Evolutionary conservation across 108 stramenopile genomes (phyloP), one percentile per base, ranked within the genome.

Genomic region (Fistulifera solaris): DNA sequence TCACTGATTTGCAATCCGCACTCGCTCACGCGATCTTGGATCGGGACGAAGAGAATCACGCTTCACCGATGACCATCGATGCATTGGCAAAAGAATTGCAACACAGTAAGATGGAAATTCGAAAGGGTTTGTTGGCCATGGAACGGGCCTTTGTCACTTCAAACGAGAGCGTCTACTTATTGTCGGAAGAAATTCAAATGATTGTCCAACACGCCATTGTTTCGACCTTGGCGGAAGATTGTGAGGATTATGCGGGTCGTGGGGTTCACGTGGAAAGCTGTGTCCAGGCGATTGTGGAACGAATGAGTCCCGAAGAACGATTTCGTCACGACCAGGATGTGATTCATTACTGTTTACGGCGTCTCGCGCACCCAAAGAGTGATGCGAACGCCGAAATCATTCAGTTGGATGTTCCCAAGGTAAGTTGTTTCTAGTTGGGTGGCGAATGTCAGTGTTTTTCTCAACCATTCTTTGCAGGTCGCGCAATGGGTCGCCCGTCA

Each of bases 181-280:
- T 66, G 46, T 66, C 65, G 15, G 65, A 66, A 40, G 58, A 52
- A 21, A 50, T 51, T 5, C 26, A 23, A 15, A 28, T 56, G 27
- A 58, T 51, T 27, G 40, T 41, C 14, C 28, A 18, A 12, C 13
- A 23, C 4, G 58, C 51, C 1, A 66, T 66, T 35, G 50, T 66
- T 3, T 24, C 65, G 38, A 40, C 59, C 1, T 47, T 66, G 38
- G 39, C 52, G 4, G 65, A 59, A 11, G 58, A 66, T 3, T 59
- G 40, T 59, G 1, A n/a, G 19, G 22, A 35, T 17, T 48, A 28
- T 22, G 58, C 46, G 17, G 43, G 10, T 19, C 4, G 27, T 28
- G 46, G 44, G 38, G 55, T 41, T 27, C 40, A 21, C 17, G 16
- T 52, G 51, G 31, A 35, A 8, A 8, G 31, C 8, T 35, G 31